Conservation (phyloP, 257 asterid genomes). For the Galeopsis tetrahit region DNA sequence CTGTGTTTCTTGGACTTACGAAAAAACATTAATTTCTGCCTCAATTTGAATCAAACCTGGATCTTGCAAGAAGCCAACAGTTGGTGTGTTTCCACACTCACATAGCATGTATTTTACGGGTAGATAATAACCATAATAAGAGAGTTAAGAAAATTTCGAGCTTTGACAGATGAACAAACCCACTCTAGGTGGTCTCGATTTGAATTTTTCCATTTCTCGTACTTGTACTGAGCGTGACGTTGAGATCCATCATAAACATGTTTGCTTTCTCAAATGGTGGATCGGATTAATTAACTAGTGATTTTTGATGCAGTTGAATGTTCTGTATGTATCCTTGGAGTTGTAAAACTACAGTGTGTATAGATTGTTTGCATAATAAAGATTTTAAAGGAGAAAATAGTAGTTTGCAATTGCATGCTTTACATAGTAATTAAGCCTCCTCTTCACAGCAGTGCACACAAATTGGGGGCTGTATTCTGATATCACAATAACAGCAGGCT, state of each 20-base stretch:
- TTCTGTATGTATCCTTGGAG: not conserved
- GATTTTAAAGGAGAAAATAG: not conserved
- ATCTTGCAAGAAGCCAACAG: conserved; percentile 23
- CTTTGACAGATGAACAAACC: conserved; percentile 19
- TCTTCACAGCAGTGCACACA: conserved; percentile 52
- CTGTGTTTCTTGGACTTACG: conserved; percentile 83
- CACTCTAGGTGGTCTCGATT: conserved; percentile 21
- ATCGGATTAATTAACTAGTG: not conserved
- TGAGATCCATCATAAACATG: conserved; percentile 5
- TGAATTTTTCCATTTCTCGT: not conserved
- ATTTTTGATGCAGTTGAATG: not conserved
- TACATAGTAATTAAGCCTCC: conserved; percentile 35
- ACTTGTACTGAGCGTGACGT: not conserved
- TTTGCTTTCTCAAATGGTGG: not conserved
- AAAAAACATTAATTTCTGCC: conserved; percentile 50
- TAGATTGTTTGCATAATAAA: not conserved
- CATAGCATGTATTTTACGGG: conserved; percentile 14
- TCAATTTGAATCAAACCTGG: conserved; percentile 13
- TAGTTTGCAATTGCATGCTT: not conserved
- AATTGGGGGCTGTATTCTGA: conserved; percentile 49
- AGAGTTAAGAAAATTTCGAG: not conserved
- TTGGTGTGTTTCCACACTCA: conserved; percentile 15
- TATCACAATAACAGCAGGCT: conserved; percentile 62
- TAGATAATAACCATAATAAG: conserved; percentile 20
- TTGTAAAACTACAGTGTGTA: too few species aligned